A percentile compares a stretch with the other conserved stretches of the same genome.
phyloP scores from a whole-genome alignment of 768 basidiomycete genomes.

The Sarcomyxa edulis region DNA sequence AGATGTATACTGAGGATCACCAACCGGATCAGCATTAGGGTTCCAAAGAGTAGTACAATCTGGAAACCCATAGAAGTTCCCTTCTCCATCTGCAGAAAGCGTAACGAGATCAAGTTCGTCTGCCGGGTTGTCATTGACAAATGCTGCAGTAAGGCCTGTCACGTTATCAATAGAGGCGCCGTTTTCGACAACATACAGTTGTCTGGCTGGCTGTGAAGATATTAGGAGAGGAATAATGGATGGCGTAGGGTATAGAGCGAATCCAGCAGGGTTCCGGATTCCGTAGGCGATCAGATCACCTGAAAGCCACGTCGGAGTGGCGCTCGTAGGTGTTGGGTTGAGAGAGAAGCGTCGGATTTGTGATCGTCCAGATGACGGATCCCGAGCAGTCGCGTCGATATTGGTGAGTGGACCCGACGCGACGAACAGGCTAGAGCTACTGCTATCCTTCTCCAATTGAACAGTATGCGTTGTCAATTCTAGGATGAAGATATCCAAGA shows the following conservation, averaged over 20 bases:
- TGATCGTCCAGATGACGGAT: conserved; percentile 36
- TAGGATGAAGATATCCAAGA: too few relatives aligned
- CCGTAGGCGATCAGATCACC: conserved; percentile 35
- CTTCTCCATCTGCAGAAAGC: conserved; percentile 8
- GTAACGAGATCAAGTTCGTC: conserved; percentile 31
- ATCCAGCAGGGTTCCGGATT: conserved; percentile 39
- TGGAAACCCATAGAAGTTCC: conserved; percentile 33
- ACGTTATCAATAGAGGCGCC: conserved; percentile 37
- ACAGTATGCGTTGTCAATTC: conserved; percentile 38
- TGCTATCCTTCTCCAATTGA: conserved; percentile 21
- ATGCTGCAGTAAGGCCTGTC: conserved; percentile 29
- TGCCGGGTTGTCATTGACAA: conserved; percentile 41
- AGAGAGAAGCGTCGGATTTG: conserved; percentile 30
- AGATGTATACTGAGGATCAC: conserved; percentile 29
- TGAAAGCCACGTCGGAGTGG: conserved; percentile 19
- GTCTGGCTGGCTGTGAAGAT: too few relatives aligned
- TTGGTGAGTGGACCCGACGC: conserved; percentile 32
- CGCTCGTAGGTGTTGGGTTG: conserved; percentile 7
- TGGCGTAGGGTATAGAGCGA: conserved; percentile 25
- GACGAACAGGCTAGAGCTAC: conserved; percentile 25
- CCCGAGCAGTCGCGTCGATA: conserved; percentile 36
- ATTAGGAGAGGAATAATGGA: neutral
- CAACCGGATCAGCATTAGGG: conserved; percentile 31
- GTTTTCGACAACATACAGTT: conserved; percentile 36
- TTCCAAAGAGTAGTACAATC: conserved; percentile 42